These are phyloP conservation scores for Cubamyces sp. DNA, from an alignment of 768 basidiomycete species.

Conservation along the genomic window DNA sequence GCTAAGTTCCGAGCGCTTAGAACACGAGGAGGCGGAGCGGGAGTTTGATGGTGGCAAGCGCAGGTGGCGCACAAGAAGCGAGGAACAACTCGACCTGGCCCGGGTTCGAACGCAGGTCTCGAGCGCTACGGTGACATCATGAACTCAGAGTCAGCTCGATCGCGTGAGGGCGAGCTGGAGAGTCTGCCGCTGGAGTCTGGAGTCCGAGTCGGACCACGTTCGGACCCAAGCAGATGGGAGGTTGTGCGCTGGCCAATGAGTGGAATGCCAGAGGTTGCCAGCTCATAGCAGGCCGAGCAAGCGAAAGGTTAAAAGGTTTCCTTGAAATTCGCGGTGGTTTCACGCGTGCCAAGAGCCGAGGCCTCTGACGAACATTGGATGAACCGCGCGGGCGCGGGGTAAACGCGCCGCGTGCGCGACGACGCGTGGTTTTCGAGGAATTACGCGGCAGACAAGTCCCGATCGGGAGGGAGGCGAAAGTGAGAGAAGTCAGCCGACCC, in stretches of 20 bases:
- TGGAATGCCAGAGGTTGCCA: neutral
- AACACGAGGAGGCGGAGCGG: neutral
- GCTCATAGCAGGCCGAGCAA: constrained; percentile 1
- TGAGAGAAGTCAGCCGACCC: constrained; percentile 9
- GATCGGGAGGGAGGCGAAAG: neutral
- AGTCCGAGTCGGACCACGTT: neutral
- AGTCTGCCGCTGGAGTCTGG: too few species aligned
- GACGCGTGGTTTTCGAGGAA: neutral
- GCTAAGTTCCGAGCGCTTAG: constrained; percentile 7
- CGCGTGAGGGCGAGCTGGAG: neutral
- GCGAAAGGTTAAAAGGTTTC: neutral
- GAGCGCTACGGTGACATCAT: neutral
- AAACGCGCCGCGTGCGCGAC: neutral
- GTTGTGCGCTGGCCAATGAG: constrained; percentile 1
- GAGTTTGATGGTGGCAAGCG: neutral
- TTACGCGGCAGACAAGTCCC: neutral
- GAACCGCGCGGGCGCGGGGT: neutral
- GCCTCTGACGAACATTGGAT: neutral
- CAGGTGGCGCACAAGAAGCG: neutral
- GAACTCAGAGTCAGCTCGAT: neutral
- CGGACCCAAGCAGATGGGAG: neutral
- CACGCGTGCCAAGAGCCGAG: constrained; percentile 3
- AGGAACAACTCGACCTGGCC: neutral
- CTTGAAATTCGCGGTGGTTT: neutral
- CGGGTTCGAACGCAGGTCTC: constrained; percentile 8